A percentile compares a stretch with the other conserved stretches of the same genome.
Evolutionary conservation across 495 filamentous ascomycete species (phyloP).

Genomic region (Cairneyella variabilis): DNA sequence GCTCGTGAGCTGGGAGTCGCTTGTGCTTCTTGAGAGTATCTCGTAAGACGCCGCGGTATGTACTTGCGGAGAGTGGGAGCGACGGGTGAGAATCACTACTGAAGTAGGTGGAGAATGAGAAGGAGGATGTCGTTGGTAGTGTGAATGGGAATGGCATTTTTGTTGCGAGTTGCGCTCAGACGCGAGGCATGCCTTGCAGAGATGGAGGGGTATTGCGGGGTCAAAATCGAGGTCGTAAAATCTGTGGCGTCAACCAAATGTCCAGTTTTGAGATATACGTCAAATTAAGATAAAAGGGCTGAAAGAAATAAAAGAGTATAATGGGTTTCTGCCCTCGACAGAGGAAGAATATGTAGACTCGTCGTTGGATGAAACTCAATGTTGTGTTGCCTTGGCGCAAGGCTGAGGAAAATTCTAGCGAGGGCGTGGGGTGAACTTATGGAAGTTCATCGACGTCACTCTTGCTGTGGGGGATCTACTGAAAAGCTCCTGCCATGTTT

Average conservation of each 20-base stretch:
- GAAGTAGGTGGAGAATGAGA: slow-evolving; percentile 72
- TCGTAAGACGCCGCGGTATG: slow-evolving; percentile 71
- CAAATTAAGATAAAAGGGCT: too few species aligned
- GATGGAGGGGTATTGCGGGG: not conserved
- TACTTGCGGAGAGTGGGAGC: slow-evolving; percentile 70
- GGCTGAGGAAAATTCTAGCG: not conserved
- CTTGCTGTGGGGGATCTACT: not conserved
- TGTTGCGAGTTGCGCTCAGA: slow-evolving; percentile 11
- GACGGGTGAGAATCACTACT: slow-evolving; percentile 74
- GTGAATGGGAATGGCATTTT: slow-evolving; percentile 82
- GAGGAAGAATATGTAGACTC: too few species aligned
- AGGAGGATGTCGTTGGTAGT: slow-evolving; percentile 78
- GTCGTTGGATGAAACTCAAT: slow-evolving; percentile 3
- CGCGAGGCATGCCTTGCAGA: not conserved
- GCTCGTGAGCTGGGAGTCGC: slow-evolving; percentile 63
- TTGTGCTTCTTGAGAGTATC: slow-evolving; percentile 79
- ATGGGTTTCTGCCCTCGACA: too few species aligned
- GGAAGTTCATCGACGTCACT: slow-evolving; percentile 8
- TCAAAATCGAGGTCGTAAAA: not conserved
- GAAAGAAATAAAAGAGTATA: too few species aligned
- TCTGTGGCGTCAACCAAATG: too few species aligned
- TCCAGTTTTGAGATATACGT: too few species aligned
- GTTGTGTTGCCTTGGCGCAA: slow-evolving; percentile 7
- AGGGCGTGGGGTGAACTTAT: slow-evolving; percentile 2
- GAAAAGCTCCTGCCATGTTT: not conserved